These are phyloP conservation scores for Rhizopus delemar DNA, from an alignment of 371 early-diverging fungal genomes.

Conservation along the genomic window DNA sequence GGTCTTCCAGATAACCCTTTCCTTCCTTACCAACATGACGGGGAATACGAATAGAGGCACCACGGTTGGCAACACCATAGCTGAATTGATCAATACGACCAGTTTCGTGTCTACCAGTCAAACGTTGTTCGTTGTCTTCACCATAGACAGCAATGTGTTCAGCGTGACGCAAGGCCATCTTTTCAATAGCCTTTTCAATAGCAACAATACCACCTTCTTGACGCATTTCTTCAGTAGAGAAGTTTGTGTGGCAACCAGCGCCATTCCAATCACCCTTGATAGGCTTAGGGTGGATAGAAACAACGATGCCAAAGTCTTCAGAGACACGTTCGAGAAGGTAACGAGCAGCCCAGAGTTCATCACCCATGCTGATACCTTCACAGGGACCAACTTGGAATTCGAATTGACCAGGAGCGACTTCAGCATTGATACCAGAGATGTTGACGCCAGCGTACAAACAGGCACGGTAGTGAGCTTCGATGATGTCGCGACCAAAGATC, in stretches of 20 bases:
- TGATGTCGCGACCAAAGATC: slow-evolving; percentile 61
- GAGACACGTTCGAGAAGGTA: slow-evolving; percentile 59
- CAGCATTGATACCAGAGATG: slow-evolving; percentile 59
- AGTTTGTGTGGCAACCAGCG: slow-evolving; percentile 58
- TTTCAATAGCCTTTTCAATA: slow-evolving; percentile 60
- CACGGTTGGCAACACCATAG: slow-evolving; percentile 66
- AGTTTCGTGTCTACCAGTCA: slow-evolving; percentile 65
- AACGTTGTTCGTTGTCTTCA: slow-evolving; percentile 63
- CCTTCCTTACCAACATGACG: slow-evolving; percentile 63
- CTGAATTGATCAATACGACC: slow-evolving; percentile 61
- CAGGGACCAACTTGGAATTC: slow-evolving; percentile 67
- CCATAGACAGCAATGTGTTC: slow-evolving; percentile 70
- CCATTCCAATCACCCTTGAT: slow-evolving; percentile 65
- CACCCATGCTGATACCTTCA: slow-evolving; percentile 58
- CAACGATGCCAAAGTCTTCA: slow-evolving; percentile 63
- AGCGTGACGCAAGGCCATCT: slow-evolving; percentile 49
- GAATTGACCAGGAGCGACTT: slow-evolving; percentile 64
- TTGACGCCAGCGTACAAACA: slow-evolving; percentile 60
- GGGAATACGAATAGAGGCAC: slow-evolving; percentile 70
- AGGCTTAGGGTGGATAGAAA: slow-evolving; percentile 59
- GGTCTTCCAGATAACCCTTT: slow-evolving; percentile 64
- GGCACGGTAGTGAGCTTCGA: slow-evolving; percentile 65
- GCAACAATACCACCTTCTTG: slow-evolving; percentile 55
- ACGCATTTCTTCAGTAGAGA: slow-evolving; percentile 64
- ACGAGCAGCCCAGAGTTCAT: slow-evolving; percentile 61